Conservation (phyloP, 192 early-diverging fungal species). For the Coemansia sp. region DNA sequence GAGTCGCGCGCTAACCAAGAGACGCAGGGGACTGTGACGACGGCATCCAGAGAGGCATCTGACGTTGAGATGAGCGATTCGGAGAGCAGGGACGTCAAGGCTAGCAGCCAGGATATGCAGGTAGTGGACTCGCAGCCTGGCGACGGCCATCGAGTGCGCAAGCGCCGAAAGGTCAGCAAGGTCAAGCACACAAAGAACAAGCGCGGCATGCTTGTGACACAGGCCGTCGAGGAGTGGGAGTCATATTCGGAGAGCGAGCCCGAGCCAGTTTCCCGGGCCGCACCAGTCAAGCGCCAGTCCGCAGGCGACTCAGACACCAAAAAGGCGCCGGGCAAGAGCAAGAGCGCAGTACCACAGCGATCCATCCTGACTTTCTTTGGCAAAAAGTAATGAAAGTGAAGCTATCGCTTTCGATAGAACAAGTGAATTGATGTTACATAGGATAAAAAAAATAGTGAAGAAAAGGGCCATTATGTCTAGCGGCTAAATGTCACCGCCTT, state of each 20-base stretch:
- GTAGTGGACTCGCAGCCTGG: slow-evolving; percentile 11
- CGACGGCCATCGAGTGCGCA: slow-evolving; percentile 33
- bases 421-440: neutral
- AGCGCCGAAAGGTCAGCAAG: slow-evolving; percentile 52
- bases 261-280: slow-evolving; percentile 15
- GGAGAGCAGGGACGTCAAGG: slow-evolving; percentile 7
- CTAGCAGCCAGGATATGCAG: neutral
- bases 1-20: neutral
- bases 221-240: slow-evolving; percentile 54
- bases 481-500: slow-evolving; percentile 51
- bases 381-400: slow-evolving; percentile 22
- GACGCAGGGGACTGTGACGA: slow-evolving; percentile 3
- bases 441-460: neutral
- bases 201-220: slow-evolving; percentile 53
- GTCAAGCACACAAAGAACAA: slow-evolving; percentile 52
- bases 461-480: neutral
- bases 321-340: slow-evolving; percentile 8
- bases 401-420: too few relatives aligned
- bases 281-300: slow-evolving; percentile 10
- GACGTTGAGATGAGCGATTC: slow-evolving; percentile 44
- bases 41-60: slow-evolving; percentile 8
- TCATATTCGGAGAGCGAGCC: slow-evolving; percentile 53
- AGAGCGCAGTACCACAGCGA: slow-evolving; percentile 34
- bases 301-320: slow-evolving; percentile 4
- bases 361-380: slow-evolving; percentile 53